phyloP scores from a whole-genome alignment of 306 rosid species.

The Sesbania bispinosa region DNA sequence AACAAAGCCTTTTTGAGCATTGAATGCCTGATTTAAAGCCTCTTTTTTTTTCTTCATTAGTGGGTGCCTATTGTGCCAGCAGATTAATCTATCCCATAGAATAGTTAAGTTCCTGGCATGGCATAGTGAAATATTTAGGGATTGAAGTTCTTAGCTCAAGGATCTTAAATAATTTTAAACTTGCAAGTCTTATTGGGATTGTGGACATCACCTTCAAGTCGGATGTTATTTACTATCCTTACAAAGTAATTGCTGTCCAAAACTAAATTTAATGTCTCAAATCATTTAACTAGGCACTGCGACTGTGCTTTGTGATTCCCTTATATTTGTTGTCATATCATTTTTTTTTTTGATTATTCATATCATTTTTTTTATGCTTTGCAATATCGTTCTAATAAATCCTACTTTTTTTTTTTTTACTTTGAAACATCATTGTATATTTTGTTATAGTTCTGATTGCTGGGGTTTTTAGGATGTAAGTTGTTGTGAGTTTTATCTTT shows the following conservation, averaged over 20 bases:
- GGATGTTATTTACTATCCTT: slow-evolving; percentile 9
- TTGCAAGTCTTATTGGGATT: slow-evolving; percentile 22
- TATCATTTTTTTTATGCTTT: too few relatives aligned
- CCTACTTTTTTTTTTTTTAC: too few relatives aligned
- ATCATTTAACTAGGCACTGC: neutral
- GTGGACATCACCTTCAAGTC: slow-evolving; percentile 1
- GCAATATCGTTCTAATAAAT: too few relatives aligned
- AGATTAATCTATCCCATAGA: neutral
- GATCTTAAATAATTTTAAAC: slow-evolving; percentile 21
- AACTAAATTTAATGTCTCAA: slow-evolving; percentile 5
- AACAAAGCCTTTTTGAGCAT: slow-evolving; percentile 6
- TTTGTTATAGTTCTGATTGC: too few relatives aligned
- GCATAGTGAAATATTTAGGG: slow-evolving; percentile 27
- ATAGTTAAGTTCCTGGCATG: slow-evolving; percentile 21
- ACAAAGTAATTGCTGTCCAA: neutral
- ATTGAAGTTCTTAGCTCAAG: neutral
- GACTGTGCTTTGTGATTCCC: neutral
- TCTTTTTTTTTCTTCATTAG: neutral
- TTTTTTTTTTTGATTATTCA: too few relatives aligned
- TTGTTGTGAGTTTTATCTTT: too few relatives aligned
- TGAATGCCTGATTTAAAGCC: slow-evolving; percentile 4
- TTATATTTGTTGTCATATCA: neutral
- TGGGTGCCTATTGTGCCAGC: slow-evolving; percentile 8
- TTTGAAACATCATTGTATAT: too few relatives aligned
- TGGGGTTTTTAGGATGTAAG: too few relatives aligned